Conservation (phyloP, 1,284 basidiomycete species). For the Athelia psychrophila region DNA sequence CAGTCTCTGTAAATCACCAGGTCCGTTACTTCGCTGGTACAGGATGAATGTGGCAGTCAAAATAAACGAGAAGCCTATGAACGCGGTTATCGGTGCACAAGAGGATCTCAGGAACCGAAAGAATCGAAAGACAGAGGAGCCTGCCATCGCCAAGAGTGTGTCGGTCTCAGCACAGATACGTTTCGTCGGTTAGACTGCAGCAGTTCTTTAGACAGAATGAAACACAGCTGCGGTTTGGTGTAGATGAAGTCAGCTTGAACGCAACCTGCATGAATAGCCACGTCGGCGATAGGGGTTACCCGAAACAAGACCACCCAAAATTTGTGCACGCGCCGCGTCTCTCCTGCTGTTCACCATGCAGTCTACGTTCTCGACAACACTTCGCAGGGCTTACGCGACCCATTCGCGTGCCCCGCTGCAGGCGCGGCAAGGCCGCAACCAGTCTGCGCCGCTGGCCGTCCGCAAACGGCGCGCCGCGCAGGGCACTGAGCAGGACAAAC, state of each 20-base stretch:
- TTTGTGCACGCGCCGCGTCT: too few species aligned
- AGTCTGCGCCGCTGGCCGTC: conserved; percentile 69
- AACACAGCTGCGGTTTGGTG: too few species aligned
- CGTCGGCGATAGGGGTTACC: too few species aligned
- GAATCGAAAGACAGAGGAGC: conserved; percentile 25
- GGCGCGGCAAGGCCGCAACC: conserved; percentile 48
- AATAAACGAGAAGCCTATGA: conserved; percentile 65
- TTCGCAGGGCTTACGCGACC: conserved; percentile 51
- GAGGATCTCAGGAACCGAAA: conserved; percentile 43
- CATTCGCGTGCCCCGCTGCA: conserved; percentile 29
- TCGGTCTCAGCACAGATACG: neutral
- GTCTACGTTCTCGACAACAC: conserved; percentile 5
- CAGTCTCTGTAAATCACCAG: conserved; percentile 68
- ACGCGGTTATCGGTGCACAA: conserved; percentile 54
- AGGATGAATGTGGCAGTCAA: conserved; percentile 76
- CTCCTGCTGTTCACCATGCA: neutral
- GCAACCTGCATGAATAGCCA: neutral
- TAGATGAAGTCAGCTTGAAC: neutral
- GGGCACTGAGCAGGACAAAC: neutral
- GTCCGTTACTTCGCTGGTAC: conserved; percentile 71
- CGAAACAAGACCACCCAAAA: too few species aligned
- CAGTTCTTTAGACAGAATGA: too few species aligned
- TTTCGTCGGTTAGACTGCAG: neutral
- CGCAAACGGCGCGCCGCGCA: conserved; percentile 46
- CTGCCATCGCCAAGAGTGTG: conserved; percentile 14